Evolutionary conservation across 176 grass and related monocot genomes (phyloP).

Genomic region (Musa acuminata): DNA sequence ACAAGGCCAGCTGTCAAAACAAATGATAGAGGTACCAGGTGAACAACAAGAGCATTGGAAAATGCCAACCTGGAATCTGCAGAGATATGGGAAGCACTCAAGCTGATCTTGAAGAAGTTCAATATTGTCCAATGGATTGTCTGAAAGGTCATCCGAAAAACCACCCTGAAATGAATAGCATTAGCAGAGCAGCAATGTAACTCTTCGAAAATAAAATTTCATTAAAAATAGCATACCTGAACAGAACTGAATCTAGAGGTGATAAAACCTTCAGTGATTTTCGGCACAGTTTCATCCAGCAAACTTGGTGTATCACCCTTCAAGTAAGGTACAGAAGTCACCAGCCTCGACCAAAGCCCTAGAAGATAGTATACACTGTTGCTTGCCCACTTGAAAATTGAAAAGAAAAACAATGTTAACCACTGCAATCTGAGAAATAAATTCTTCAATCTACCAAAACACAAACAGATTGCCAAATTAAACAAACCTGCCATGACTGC

Average conservation of each 20-base stretch:
- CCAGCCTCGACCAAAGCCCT: slow-evolving; percentile 92
- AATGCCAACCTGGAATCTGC: slow-evolving; percentile 83
- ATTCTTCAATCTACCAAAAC: background rate
- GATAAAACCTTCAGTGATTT: slow-evolving; percentile 96
- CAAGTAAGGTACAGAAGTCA: slow-evolving; percentile 97
- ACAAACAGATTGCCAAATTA: background rate
- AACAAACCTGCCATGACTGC: slow-evolving; percentile 93
- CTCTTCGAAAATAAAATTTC: background rate
- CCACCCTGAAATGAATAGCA: slow-evolving; percentile 44
- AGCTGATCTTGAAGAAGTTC: slow-evolving; percentile 97
- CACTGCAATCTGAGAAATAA: background rate
- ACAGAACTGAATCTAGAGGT: slow-evolving; percentile 94
- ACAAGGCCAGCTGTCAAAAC: slow-evolving; percentile 5
- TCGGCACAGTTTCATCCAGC: slow-evolving; percentile 96
- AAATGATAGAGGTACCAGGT: slow-evolving; percentile 7
- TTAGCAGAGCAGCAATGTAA: background rate
- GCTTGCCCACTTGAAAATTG: slow-evolving; percentile 78
- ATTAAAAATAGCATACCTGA: slow-evolving; percentile 48
- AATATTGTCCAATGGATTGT: slow-evolving; percentile 86
- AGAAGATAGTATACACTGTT: slow-evolving; percentile 95
- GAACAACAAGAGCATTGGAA: slow-evolving; percentile 19
- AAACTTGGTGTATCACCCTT: slow-evolving; percentile 89
- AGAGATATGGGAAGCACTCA: slow-evolving; percentile 96
- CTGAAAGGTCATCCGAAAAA: slow-evolving; percentile 53
- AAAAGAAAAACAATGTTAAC: slow-evolving; percentile 24